Conservation (phyloP, 83 land plant genomes). For the Picea engelmannii region DNA sequence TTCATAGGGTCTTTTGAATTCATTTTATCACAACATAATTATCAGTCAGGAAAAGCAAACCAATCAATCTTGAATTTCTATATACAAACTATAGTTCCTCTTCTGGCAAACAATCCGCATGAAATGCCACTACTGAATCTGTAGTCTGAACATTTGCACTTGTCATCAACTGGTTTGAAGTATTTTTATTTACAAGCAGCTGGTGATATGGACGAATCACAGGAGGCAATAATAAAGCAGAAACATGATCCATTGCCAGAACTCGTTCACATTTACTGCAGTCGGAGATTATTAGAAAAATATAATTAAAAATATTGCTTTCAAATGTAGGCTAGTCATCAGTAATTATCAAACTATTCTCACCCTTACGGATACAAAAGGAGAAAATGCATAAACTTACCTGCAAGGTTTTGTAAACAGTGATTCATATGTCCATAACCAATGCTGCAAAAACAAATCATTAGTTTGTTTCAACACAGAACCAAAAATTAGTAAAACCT, state of each 20-base stretch:
- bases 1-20: not conserved
- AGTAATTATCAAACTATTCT: not conserved
- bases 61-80: not conserved
- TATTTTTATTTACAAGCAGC: constrained; percentile 5
- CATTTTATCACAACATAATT: no score
- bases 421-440: constrained; percentile 78
- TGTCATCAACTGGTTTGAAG: constrained; percentile 13
- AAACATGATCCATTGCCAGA: constrained; percentile 62
- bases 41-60: not conserved
- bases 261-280: constrained; percentile 80
- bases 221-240: constrained; percentile 78
- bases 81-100: constrained; percentile 23
- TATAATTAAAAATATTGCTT: constrained; percentile 2
- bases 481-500: not conserved
- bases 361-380: not conserved
- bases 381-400: constrained; percentile 32
- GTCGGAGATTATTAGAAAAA: constrained; percentile 14
- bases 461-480: not conserved
- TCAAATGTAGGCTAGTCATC: not conserved
- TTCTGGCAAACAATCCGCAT: constrained; percentile 46
- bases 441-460: constrained; percentile 49
- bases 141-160: constrained; percentile 28
- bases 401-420: constrained; percentile 78
- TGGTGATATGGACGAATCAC: constrained; percentile 53
- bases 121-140: constrained; percentile 35